These are phyloP conservation scores for Rehmannia glutinosa DNA, from an alignment of 257 asterid species.

Conservation along the genomic window DNA sequence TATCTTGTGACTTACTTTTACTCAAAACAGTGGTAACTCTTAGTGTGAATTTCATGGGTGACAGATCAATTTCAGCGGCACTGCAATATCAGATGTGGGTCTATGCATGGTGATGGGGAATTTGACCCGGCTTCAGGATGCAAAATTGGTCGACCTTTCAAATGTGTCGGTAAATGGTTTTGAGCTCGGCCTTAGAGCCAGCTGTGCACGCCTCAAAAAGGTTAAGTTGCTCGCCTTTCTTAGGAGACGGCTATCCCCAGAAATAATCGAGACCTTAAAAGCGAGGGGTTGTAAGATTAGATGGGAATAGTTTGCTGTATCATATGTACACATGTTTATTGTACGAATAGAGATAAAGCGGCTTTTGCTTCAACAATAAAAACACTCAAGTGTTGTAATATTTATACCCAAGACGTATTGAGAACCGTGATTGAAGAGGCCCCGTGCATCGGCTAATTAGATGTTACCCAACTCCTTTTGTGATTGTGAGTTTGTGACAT, in stretches of 20 bases:
- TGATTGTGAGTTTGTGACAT: too few species aligned
- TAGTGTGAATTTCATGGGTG: too few species aligned
- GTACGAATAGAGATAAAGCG: too few species aligned
- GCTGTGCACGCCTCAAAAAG: conserved; percentile 52
- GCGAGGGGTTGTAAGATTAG: conserved; percentile 65
- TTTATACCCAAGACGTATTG: too few species aligned
- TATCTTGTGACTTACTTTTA: too few species aligned
- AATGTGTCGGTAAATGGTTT: conserved; percentile 54
- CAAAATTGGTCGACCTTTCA: conserved; percentile 43
- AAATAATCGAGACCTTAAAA: conserved; percentile 38
- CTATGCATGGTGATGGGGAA: conserved; percentile 69
- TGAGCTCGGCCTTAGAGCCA: conserved; percentile 61
- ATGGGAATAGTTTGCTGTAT: conserved; percentile 43
- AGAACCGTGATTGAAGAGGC: too few species aligned
- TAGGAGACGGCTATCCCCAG: conserved; percentile 38
- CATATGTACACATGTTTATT: too few species aligned
- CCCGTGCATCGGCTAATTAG: too few species aligned
- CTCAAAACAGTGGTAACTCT: too few species aligned
- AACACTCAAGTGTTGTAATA: too few species aligned
- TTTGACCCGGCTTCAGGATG: conserved; percentile 62
- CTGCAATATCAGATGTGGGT: conserved; percentile 53
- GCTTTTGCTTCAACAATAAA: too few species aligned
- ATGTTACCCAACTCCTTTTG: too few species aligned
- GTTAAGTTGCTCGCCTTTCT: conserved; percentile 45
- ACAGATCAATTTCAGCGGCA: conserved; percentile 61